phyloP scores from a whole-genome alignment of 192 early-diverging fungal genomes.

The Backusella morwellensis region DNA sequence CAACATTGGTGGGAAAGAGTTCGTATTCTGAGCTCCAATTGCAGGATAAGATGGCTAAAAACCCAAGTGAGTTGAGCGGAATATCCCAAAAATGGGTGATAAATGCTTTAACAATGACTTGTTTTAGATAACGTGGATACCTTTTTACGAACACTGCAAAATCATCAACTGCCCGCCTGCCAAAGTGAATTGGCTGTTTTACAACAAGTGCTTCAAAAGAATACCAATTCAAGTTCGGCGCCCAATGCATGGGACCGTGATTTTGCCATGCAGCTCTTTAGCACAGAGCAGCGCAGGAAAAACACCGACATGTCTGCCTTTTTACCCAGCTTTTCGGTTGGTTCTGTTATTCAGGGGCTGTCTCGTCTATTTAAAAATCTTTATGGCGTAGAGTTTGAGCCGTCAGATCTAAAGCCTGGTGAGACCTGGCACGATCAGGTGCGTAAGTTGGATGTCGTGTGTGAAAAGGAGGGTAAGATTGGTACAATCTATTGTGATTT shows the following conservation, averaged over 20 bases:
- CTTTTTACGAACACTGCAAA: slow-evolving; percentile 77
- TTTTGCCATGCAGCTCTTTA: slow-evolving; percentile 55
- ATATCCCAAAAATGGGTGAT: background rate
- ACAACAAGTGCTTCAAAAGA: slow-evolving; percentile 37
- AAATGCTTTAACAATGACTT: too few species aligned
- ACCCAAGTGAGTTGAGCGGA: slow-evolving; percentile 52
- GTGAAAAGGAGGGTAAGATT: slow-evolving; percentile 81
- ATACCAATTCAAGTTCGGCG: background rate
- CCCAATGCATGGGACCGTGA: slow-evolving; percentile 85
- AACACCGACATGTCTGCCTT: slow-evolving; percentile 46
- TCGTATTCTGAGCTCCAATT: slow-evolving; percentile 87
- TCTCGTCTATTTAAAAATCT: slow-evolving; percentile 82
- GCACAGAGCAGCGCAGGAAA: slow-evolving; percentile 33
- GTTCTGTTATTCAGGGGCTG: slow-evolving; percentile 81
- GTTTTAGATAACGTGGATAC: slow-evolving; percentile 68
- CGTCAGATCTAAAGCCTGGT: slow-evolving; percentile 62
- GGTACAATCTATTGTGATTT: slow-evolving; percentile 96
- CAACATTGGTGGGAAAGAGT: slow-evolving; percentile 68
- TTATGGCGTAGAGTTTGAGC: slow-evolving; percentile 85
- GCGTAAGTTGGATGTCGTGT: slow-evolving; percentile 85
- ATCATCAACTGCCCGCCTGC: slow-evolving; percentile 56
- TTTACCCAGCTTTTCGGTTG: slow-evolving; percentile 83
- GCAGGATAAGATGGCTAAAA: slow-evolving; percentile 91
- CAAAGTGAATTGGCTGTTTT: slow-evolving; percentile 51
- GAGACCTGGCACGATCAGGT: slow-evolving; percentile 94